phyloP scores from a whole-genome alignment of 306 rosid genomes.

The Trifolium fragiferum region DNA sequence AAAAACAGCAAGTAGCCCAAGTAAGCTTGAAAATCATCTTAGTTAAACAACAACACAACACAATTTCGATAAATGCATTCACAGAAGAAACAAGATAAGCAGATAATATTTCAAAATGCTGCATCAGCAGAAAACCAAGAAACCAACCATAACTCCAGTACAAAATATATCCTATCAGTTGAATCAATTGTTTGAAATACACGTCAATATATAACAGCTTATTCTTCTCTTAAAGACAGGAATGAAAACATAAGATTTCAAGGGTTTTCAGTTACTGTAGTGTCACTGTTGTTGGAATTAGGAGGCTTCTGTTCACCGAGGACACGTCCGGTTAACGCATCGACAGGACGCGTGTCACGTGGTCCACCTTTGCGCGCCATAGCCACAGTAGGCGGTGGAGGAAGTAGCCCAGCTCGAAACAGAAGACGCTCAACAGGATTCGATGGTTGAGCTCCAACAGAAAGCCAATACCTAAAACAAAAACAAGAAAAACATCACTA shows the following conservation, averaged over 20 bases:
- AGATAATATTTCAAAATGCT: slow-evolving; percentile 4
- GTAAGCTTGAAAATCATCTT: neutral
- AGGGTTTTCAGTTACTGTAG: slow-evolving; percentile 36
- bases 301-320: slow-evolving; percentile 51
- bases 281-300: slow-evolving; percentile 27
- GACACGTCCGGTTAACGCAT: slow-evolving; percentile 73
- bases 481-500: neutral
- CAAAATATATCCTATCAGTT: neutral
- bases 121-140: neutral
- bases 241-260: slow-evolving; percentile 35
- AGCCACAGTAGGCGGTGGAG: slow-evolving; percentile 91
- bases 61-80: slow-evolving; percentile 15
- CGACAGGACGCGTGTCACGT: slow-evolving; percentile 65
- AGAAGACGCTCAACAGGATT: slow-evolving; percentile 86
- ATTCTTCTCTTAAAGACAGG: slow-evolving; percentile 25
- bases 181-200: neutral
- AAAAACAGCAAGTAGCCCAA: neutral
- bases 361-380: slow-evolving; percentile 87
- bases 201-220: slow-evolving; percentile 4
- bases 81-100: neutral
- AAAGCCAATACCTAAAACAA: slow-evolving; percentile 83
- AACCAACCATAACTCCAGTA: slow-evolving; percentile 17
- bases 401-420: slow-evolving; percentile 78
- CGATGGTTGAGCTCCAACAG: slow-evolving; percentile 97
- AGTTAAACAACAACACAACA: neutral